A percentile compares a stretch with the other conserved stretches of the same genome.
Evolutionary conservation across 331 rosid species (phyloP).

Genomic region (Saraca asoca): DNA sequence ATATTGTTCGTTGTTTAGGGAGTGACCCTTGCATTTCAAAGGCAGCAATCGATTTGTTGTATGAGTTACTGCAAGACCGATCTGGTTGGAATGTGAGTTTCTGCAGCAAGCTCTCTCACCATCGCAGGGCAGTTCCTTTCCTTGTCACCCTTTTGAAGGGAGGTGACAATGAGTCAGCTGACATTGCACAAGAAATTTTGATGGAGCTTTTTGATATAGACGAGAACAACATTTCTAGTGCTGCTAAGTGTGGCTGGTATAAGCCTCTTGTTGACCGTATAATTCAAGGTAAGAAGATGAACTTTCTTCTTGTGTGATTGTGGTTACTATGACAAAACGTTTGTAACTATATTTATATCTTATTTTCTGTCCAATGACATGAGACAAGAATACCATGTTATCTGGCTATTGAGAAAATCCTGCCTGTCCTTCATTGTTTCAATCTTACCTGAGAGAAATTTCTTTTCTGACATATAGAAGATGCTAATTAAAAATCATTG

Average conservation of each 20-base stretch:
- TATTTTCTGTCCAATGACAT: background rate
- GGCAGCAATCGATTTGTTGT: slow-evolving; percentile 63
- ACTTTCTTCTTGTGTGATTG: slow-evolving; percentile 21
- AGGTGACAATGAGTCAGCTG: slow-evolving; percentile 51
- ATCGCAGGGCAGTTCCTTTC: slow-evolving; percentile 48
- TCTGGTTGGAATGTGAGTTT: slow-evolving; percentile 64
- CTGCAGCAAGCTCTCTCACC: slow-evolving; percentile 64
- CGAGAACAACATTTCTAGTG: slow-evolving; percentile 51
- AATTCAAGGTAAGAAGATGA: slow-evolving; percentile 52
- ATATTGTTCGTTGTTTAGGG: slow-evolving; percentile 58
- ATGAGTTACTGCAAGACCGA: slow-evolving; percentile 64
- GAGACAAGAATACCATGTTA: background rate
- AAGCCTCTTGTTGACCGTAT: slow-evolving; percentile 67
- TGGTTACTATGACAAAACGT: slow-evolving; percentile 13
- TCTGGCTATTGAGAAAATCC: background rate
- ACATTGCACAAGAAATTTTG: slow-evolving; percentile 64
- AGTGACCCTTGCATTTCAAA: slow-evolving; percentile 55
- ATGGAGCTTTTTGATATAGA: slow-evolving; percentile 60
- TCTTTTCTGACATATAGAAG: background rate
- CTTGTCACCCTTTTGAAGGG: slow-evolving; percentile 63
- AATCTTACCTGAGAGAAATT: background rate
- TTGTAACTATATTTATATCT: background rate
- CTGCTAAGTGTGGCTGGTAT: slow-evolving; percentile 77
- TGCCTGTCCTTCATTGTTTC: background rate
- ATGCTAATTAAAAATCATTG: background rate